phyloP scores from a whole-genome alignment of 257 asterid genomes.

The Plantago major region DNA sequence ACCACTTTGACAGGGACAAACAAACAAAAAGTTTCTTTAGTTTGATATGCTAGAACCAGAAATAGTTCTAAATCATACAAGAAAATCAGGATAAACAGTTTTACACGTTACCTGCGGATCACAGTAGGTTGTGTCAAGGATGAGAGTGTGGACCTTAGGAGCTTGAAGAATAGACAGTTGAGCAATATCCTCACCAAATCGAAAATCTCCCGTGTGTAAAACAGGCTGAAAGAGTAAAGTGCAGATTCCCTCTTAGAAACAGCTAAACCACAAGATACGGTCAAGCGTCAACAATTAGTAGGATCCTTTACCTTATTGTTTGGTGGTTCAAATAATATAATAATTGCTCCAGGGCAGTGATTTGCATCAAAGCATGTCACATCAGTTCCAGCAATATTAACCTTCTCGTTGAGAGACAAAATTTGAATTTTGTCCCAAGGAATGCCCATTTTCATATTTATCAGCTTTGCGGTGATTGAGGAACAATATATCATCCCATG shows the following conservation, averaged over 20 bases:
- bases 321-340: slow-evolving; percentile 85
- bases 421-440: slow-evolving; percentile 66
- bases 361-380: slow-evolving; percentile 93
- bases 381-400: slow-evolving; percentile 62
- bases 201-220: slow-evolving; percentile 91
- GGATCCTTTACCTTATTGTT: slow-evolving; percentile 63
- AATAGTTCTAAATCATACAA: neutral
- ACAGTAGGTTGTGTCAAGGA: slow-evolving; percentile 93
- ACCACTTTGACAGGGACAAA: too few species aligned
- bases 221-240: slow-evolving; percentile 51
- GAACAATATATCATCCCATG: slow-evolving; percentile 89
- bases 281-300: slow-evolving; percentile 8
- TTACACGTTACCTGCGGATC: slow-evolving; percentile 65
- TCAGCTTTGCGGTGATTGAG: slow-evolving; percentile 76
- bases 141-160: slow-evolving; percentile 64
- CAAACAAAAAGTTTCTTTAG: neutral
- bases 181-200: slow-evolving; percentile 71
- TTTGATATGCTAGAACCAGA: neutral
- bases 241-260: slow-evolving; percentile 16
- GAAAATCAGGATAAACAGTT: neutral
- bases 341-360: slow-evolving; percentile 95
- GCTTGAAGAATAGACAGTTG: slow-evolving; percentile 45
- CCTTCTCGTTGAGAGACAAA: slow-evolving; percentile 79
- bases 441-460: slow-evolving; percentile 77
- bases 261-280: slow-evolving; percentile 1